phyloP scores from a whole-genome alignment of 495 filamentous ascomycete species.

The Penicilliopsis zonata region DNA sequence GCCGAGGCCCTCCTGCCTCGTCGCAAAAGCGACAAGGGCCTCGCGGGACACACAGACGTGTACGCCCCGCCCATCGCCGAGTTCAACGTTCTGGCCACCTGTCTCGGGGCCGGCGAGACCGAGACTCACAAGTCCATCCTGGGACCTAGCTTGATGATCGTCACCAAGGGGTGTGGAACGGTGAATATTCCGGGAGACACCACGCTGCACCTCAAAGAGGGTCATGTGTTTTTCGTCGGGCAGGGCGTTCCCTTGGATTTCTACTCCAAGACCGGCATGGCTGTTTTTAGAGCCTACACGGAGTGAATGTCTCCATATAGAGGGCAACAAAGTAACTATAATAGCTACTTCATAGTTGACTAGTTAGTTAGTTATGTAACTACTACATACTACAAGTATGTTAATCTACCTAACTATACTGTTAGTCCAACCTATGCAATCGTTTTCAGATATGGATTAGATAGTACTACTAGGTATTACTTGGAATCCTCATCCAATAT shows the following conservation, averaged over 20 bases:
- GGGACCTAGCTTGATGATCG: constrained; percentile 56
- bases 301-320: too few species aligned
- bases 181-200: constrained; percentile 45
- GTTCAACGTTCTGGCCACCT: constrained; percentile 55
- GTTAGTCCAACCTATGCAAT: too few species aligned
- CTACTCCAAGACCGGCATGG: constrained; percentile 35
- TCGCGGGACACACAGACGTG: constrained; percentile 43
- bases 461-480: too few species aligned
- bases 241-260: constrained; percentile 42
- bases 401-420: too few species aligned
- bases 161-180: constrained; percentile 46
- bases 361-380: too few species aligned
- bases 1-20: constrained; percentile 40
- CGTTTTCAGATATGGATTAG: too few species aligned
- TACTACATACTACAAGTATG: too few species aligned
- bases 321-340: too few species aligned
- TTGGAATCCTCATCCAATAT: too few species aligned
- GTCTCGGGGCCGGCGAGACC: constrained; percentile 40
- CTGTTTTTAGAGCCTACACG: constrained; percentile 43
- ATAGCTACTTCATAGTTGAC: too few species aligned
- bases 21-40: constrained; percentile 38
- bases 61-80: constrained; percentile 62
- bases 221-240: constrained; percentile 56
- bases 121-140: constrained; percentile 44
- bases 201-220: constrained; percentile 44